A percentile compares a stretch with the other conserved stretches of the same genome.
phyloP scores from a whole-genome alignment of 768 basidiomycete genomes.

The Mycena olivaceomarginata region DNA sequence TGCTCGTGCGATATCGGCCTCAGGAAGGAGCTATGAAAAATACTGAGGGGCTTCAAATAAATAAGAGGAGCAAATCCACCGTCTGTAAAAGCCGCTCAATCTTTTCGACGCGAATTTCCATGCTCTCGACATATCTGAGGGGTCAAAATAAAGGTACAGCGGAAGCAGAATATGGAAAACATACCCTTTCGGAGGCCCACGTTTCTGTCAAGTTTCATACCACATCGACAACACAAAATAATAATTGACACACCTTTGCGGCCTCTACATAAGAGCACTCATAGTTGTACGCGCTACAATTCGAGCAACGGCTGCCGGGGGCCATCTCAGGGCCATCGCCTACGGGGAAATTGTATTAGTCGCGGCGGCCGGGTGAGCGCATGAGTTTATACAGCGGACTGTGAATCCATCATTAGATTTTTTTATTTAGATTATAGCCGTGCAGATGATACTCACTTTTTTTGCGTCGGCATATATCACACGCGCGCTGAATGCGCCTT shows the following conservation, averaged over 20 bases:
- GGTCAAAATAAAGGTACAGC: constrained; percentile 45
- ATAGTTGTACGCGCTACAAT: constrained; percentile 74
- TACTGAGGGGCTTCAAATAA: background rate
- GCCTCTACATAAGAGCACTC: constrained; percentile 84
- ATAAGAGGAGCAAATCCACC: constrained; percentile 54
- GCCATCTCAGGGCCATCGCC: constrained; percentile 82
- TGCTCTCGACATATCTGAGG: constrained; percentile 74
- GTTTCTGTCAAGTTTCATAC: constrained; percentile 53
- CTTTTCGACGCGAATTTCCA: constrained; percentile 78
- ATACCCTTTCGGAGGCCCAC: constrained; percentile 80
- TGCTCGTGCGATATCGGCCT: constrained; percentile 77
- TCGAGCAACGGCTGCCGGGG: constrained; percentile 76
- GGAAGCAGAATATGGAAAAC: constrained; percentile 39
- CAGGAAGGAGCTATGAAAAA: constrained; percentile 66
- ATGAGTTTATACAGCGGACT: constrained; percentile 25
- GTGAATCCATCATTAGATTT: constrained; percentile 18
- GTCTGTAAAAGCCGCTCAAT: constrained; percentile 77
- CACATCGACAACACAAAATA: background rate
- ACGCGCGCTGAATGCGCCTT: constrained; percentile 78
- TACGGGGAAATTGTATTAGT: constrained; percentile 48
- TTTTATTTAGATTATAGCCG: constrained; percentile 2
- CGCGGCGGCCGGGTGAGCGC: constrained; percentile 17
- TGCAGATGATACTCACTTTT: constrained; percentile 68
- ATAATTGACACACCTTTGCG: constrained; percentile 71
- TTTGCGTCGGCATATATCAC: constrained; percentile 84